Conservation (phyloP, 352 stramenopile genomes). For the Globisporangium echinulatum region DNA sequence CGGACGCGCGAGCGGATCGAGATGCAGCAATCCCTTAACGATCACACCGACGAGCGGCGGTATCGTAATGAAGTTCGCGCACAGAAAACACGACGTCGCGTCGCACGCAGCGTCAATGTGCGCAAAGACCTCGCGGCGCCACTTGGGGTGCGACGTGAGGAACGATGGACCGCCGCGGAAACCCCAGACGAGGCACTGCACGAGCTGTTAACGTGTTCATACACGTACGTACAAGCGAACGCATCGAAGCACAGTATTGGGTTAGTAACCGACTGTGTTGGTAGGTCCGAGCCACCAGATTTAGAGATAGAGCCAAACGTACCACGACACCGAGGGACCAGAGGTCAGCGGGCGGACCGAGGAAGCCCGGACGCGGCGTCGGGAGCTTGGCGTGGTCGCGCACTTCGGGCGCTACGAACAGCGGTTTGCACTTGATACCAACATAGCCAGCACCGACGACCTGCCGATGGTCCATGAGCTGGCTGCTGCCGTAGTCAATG, state of each 20-base stretch:
- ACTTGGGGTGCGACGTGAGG: slow-evolving; percentile 48
- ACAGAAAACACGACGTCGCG: slow-evolving; percentile 52
- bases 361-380: slow-evolving; percentile 52
- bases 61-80: slow-evolving; percentile 76
- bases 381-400: slow-evolving; percentile 50
- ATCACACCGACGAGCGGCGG: slow-evolving; percentile 65
- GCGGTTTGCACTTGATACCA: slow-evolving; percentile 75
- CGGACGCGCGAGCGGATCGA: slow-evolving; percentile 54
- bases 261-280: neutral
- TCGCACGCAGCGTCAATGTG: slow-evolving; percentile 69
- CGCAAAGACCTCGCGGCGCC: slow-evolving; percentile 63
- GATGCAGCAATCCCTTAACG: slow-evolving; percentile 72
- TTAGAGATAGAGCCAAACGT: slow-evolving; percentile 12
- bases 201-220: slow-evolving; percentile 28
- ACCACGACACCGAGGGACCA: slow-evolving; percentile 74
- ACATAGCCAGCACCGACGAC: slow-evolving; percentile 35
- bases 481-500: slow-evolving; percentile 78
- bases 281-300: too few relatives aligned
- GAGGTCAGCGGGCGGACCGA: slow-evolving; percentile 70
- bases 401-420: slow-evolving; percentile 70
- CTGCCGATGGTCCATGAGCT: slow-evolving; percentile 69
- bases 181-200: slow-evolving; percentile 77
- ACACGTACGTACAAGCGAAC: too few relatives aligned
- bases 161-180: slow-evolving; percentile 69
- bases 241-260: neutral